These are phyloP conservation scores for Podaxis sp. DNA, from an alignment of 768 basidiomycete genomes.

Conservation along the genomic window DNA sequence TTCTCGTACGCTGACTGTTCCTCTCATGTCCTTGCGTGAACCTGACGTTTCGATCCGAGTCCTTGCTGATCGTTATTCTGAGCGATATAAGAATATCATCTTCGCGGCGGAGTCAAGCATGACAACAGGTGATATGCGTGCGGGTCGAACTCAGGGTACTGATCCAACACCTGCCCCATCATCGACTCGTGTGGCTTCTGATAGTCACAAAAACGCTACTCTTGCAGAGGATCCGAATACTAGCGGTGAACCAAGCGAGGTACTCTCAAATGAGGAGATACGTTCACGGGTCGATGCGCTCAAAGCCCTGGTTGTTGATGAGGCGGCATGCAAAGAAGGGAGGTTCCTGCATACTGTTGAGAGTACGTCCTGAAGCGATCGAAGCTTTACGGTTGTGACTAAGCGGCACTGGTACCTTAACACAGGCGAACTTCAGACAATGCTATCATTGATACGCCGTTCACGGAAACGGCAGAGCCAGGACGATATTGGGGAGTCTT, in stretches of 20 bases:
- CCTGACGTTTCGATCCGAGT: slow-evolving; percentile 33
- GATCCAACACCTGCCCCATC: neutral
- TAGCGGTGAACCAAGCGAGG: neutral
- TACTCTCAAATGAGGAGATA: neutral
- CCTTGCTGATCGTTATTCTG: slow-evolving; percentile 63
- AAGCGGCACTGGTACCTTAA: neutral
- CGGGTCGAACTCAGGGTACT: neutral
- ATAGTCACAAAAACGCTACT: neutral
- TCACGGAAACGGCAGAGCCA: neutral
- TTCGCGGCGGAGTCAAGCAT: slow-evolving; percentile 28
- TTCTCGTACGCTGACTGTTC: slow-evolving; percentile 45
- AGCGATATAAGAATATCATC: slow-evolving; percentile 59
- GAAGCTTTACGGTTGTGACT: neutral
- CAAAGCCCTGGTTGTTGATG: slow-evolving; percentile 1
- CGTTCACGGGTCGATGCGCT: neutral
- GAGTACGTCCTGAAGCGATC: neutral
- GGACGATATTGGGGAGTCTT: neutral
- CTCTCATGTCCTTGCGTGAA: neutral
- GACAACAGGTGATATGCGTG: neutral
- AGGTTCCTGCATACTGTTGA: slow-evolving; percentile 3
- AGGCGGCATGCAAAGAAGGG: neutral
- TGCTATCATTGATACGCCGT: slow-evolving; percentile 7
- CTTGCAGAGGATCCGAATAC: neutral
- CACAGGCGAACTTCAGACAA: slow-evolving; percentile 2
- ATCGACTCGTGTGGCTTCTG: neutral